Conservation (phyloP, 129 eudicot species). For the Tagetes erecta region DNA sequence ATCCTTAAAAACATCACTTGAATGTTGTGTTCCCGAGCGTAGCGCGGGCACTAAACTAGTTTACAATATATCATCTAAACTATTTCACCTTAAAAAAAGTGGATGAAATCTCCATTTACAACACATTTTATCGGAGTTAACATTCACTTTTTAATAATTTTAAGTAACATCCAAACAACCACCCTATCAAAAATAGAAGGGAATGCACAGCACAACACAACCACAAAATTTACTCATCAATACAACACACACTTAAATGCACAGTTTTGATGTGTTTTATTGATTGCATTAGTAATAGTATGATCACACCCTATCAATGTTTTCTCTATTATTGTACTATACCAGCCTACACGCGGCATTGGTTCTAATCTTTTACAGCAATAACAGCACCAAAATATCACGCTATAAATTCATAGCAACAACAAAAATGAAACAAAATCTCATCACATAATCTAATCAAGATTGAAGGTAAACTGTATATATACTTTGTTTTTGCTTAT, state of each 20-base stretch:
- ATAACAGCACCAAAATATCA: constrained; percentile 9
- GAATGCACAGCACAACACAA: no score
- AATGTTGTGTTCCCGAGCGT: no score
- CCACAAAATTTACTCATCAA: background rate
- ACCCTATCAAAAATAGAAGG: no score
- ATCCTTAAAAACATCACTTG: no score
- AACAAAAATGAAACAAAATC: constrained; percentile 21
- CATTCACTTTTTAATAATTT: no score
- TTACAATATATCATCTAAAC: no score
- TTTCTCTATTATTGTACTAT: constrained; percentile 24
- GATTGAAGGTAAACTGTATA: constrained; percentile 22
- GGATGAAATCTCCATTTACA: no score
- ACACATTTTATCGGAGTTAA: no score
- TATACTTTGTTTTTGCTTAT: constrained; percentile 28
- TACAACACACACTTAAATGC: constrained; percentile 4
- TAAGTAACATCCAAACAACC: no score
- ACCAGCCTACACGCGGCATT: constrained; percentile 18
- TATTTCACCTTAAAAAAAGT: no score
- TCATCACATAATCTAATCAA: constrained; percentile 21
- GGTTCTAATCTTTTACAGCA: constrained; percentile 20
- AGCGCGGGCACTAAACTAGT: no score
- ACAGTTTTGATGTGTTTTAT: constrained; percentile 3
- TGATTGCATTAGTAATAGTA: background rate
- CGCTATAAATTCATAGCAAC: constrained; percentile 30
- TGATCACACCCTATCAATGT: constrained; percentile 18